Evolutionary conservation across 257 asterid genomes (phyloP).

Genomic region (Craterostigma plantagineum): DNA sequence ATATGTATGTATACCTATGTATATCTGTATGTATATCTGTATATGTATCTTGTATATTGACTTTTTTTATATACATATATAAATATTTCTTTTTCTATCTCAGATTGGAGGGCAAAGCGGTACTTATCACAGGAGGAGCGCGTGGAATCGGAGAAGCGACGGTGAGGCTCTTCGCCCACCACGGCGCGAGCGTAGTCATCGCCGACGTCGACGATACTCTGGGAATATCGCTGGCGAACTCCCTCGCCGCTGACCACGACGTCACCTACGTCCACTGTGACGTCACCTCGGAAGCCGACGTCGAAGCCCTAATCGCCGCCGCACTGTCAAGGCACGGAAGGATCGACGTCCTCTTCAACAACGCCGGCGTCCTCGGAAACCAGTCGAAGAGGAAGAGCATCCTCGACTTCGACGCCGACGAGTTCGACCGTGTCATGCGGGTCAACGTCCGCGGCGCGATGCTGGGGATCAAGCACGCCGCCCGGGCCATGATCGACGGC

Average conservation of each 20-base stretch:
- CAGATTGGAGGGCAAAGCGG: conserved; percentile 66
- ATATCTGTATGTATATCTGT: no score
- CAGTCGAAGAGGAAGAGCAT: conserved; percentile 45
- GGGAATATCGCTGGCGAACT: conserved; percentile 30
- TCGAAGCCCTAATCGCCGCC: conserved; percentile 51
- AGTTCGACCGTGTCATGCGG: conserved; percentile 51
- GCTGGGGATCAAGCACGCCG: conserved; percentile 74
- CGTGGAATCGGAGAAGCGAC: conserved; percentile 77
- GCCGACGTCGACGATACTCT: conserved; percentile 37
- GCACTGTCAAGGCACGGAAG: conserved; percentile 35
- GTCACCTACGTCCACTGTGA: conserved; percentile 56
- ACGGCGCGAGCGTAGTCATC: conserved; percentile 65
- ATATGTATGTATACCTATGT: no score
- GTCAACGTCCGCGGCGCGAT: conserved; percentile 58
- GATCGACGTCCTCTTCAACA: conserved; percentile 80
- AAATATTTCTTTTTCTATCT: no score
- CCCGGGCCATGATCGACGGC: conserved; percentile 78
- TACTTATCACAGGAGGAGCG: conserved; percentile 78
- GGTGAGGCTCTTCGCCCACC: conserved; percentile 39
- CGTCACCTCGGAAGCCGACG: conserved; percentile 44
- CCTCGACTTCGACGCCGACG: conserved; percentile 40
- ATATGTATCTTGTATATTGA: no score
- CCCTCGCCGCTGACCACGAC: conserved; percentile 42
- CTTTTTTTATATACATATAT: no score
- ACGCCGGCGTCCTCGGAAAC: conserved; percentile 75